phyloP scores from a whole-genome alignment of 805 yeast species.

The Jamesozyma piceae region DNA sequence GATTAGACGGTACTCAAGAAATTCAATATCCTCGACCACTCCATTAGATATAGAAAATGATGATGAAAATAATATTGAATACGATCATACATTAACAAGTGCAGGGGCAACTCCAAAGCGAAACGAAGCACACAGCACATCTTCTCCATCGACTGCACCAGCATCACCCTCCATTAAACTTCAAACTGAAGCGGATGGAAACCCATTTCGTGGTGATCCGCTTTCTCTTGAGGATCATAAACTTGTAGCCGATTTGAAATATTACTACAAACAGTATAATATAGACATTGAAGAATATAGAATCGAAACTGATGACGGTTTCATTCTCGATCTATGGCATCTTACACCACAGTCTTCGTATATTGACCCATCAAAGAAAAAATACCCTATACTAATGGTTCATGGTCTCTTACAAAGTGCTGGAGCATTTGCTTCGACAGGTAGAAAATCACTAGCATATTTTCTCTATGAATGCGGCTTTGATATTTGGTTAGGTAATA shows the following conservation, averaged over 20 bases:
- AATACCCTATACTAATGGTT: slow-evolving; percentile 61
- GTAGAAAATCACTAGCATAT: slow-evolving; percentile 66
- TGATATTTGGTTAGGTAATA: slow-evolving; percentile 89
- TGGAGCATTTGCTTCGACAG: slow-evolving; percentile 79
- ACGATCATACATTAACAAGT: slow-evolving; percentile 23
- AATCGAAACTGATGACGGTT: slow-evolving; percentile 74
- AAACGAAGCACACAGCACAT: neutral
- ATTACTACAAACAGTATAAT: slow-evolving; percentile 57
- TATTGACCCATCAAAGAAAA: slow-evolving; percentile 10
- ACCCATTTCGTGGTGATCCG: slow-evolving; percentile 22
- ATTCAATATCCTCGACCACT: slow-evolving; percentile 14
- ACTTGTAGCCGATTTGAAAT: slow-evolving; percentile 47
- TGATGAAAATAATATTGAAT: slow-evolving; percentile 22
- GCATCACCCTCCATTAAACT: neutral
- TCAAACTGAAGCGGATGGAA: slow-evolving; percentile 6
- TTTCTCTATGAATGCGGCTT: slow-evolving; percentile 46
- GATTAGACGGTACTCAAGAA: slow-evolving; percentile 8
- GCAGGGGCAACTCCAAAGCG: neutral
- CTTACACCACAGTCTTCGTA: slow-evolving; percentile 15
- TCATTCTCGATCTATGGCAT: slow-evolving; percentile 55
- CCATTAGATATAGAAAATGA: slow-evolving; percentile 20
- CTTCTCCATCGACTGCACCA: neutral
- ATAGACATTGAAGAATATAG: slow-evolving; percentile 50
- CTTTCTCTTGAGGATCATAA: slow-evolving; percentile 21
- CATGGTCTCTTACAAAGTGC: slow-evolving; percentile 87